phyloP scores from a whole-genome alignment of 805 yeast genomes.

The Myxozyma udenii region DNA sequence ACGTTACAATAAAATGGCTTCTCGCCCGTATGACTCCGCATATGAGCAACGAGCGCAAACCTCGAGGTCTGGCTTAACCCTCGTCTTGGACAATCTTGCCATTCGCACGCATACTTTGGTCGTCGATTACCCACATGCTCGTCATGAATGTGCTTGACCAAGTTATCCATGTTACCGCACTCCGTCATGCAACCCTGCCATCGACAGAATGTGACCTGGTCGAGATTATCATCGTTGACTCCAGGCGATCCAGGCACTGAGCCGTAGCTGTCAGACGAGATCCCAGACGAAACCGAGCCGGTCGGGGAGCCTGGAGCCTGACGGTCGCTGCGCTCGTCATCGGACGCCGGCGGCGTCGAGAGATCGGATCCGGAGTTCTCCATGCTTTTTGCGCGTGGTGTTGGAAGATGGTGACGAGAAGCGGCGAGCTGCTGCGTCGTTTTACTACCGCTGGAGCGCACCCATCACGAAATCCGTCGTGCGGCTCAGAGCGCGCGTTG shows the following conservation, averaged over 20 bases:
- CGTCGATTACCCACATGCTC: constrained; percentile 41
- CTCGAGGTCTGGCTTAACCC: constrained; percentile 54
- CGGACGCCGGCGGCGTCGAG: constrained; percentile 15
- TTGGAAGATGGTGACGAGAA: too few species aligned
- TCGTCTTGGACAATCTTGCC: constrained; percentile 57
- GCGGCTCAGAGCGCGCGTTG: too few species aligned
- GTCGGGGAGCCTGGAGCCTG: constrained; percentile 15
- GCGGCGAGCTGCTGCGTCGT: too few species aligned
- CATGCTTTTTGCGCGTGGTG: too few species aligned
- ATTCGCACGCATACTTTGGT: constrained; percentile 52
- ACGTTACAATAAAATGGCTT: constrained; percentile 62
- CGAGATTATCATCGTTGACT: constrained; percentile 30
- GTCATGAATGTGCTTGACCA: constrained; percentile 44
- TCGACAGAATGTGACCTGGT: constrained; percentile 37
- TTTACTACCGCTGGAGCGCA: too few species aligned
- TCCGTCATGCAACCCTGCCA: constrained; percentile 42
- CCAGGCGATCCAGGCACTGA: constrained; percentile 31
- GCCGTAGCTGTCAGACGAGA: constrained; percentile 28
- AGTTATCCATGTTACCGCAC: constrained; percentile 40
- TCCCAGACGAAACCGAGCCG: constrained; percentile 10
- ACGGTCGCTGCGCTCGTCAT: not conserved
- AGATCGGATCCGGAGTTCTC: constrained; percentile 14
- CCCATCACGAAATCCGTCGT: too few species aligned
- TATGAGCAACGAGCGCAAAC: constrained; percentile 59
- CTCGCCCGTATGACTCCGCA: constrained; percentile 65